Base-by-base conservation (phyloP, 345 rosid genomes). In the Moringa oleifera region DNA sequence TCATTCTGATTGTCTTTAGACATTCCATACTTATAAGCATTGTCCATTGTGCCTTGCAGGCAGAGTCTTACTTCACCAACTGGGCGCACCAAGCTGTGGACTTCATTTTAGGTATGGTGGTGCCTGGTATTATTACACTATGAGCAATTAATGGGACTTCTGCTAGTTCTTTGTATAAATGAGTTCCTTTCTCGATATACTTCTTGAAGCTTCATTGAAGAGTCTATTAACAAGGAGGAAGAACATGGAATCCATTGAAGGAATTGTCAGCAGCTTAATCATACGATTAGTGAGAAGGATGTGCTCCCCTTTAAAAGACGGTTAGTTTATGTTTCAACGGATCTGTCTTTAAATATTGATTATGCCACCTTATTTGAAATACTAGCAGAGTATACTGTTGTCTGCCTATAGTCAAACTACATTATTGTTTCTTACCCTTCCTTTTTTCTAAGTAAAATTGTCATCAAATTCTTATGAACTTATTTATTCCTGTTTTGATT, bases 31-130 rank as follows among this genome's bases (percentile, higher is more conserved):
- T 33, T 33, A 11, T 33, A 33, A 33, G n/a, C n/a, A n/a, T n/a
- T n/a, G n/a, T n/a, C n/a, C 37, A 4, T 33, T 11, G 28, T 55
- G 2, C 23, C 57, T 56, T 76, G 71, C 80, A 88, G 97, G 86
- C 58, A 2, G 71, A 77, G 57, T 59, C 75, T 68, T 78, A 77
- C 67, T 88, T 88, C 70, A 67, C 84, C 23, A 88, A 76, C 56
- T 94, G 96, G 96, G 86, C 91, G 19, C 99, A 90, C 75, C 99
- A 94, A 73, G 95, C 99, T 59, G 90, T 84, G 57, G 96, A 90
- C 56, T 86, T 86, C 81, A 85, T 88, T 68, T 63, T 86, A 76
- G 97, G 99, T 90, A 78, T 59, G 23, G 8, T 23, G 21, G n/a
- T n/a, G n/a, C n/a, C n/a, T n/a, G n/a, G n/a, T n/a, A n/a, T n/a